Base-by-base conservation (phyloP, 768 basidiomycete genomes). In the Leccinum arenicola region DNA sequence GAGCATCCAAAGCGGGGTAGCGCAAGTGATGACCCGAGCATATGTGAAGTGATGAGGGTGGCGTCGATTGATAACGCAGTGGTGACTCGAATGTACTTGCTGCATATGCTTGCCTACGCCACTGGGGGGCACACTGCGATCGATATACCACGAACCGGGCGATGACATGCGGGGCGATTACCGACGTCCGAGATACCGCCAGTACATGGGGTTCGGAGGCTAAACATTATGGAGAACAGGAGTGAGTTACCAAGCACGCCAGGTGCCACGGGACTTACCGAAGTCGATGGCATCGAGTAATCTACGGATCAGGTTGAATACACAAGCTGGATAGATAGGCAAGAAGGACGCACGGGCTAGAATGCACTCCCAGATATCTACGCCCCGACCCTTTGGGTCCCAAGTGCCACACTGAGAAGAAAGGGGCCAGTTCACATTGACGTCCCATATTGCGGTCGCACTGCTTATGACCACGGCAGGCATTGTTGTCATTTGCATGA, bases 301-400 rank as follows among this genome's bases (percentile, higher is more conserved):
- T 89, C 88, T 89, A 57, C 52, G 55, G 54, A 52, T 60, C 53
- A 49, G 9, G 50, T 58, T 54, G 23, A 14, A 6, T n/a, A 36
- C 57, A 49, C 52, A 17, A 45, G 40, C 21, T 23, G 45, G 11
- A 23, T 19, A 38, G n/a, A 43, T 19, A 50, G 19, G n/a, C 47
- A 56, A 33, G 57, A 40, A 27, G 54, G 61, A 38, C 54, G 73
- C 73, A 89, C 88, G 88, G 65, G 83, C 81, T 71, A 77, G 73
- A 55, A 89, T 76, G 68, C 88, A 90, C 66, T 90, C 87, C 87
- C 87, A 90, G 56, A 90, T 81, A 57, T 88, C 86, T 45, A 90
- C 88, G 27, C 85, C 83, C 43, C 83, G 81, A 54, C 82, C 78
- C 71, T 79, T 81, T 23, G 82, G 73, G 72, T 89, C 85, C 88